phyloP scores from a whole-genome alignment of 371 early-diverging fungal species.

The Entomophthora muscae region DNA sequence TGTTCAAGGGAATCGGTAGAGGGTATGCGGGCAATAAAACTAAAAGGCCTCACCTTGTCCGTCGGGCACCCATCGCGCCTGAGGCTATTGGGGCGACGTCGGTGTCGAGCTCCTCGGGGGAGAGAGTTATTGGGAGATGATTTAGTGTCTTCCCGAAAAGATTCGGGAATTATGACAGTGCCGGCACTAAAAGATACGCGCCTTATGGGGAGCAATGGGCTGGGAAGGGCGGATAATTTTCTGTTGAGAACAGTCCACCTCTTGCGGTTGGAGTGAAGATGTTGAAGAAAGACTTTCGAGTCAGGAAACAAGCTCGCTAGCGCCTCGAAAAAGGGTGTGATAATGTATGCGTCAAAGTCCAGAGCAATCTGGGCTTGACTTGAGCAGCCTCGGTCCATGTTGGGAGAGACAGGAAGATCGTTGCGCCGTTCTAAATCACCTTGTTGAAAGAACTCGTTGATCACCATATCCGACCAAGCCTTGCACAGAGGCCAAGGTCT shows the following conservation, averaged over 20 bases:
- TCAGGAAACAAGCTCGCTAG: constrained; percentile 50
- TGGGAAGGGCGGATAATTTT: background rate
- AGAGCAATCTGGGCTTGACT: constrained; percentile 58
- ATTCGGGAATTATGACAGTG: constrained; percentile 7
- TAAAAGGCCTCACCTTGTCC: constrained; percentile 3
- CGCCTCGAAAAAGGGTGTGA: constrained; percentile 65
- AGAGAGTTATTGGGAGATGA: background rate
- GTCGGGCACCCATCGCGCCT: constrained; percentile 4
- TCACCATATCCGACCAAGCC: constrained; percentile 70
- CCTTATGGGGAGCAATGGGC: background rate
- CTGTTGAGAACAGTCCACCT: background rate
- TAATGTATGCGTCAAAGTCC: constrained; percentile 69
- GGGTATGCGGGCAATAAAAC: background rate
- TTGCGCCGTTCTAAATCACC: constrained; percentile 60
- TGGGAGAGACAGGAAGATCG: constrained; percentile 59
- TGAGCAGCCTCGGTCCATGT: constrained; percentile 60
- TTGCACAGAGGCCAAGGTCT: constrained; percentile 68
- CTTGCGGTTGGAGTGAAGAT: background rate
- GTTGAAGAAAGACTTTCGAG: background rate
- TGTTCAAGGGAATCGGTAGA: background rate
- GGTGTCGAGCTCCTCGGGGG: background rate
- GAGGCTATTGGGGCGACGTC: background rate
- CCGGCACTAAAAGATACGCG: constrained; percentile 8
- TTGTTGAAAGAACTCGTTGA: constrained; percentile 69
- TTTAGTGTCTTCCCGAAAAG: constrained; percentile 4